A percentile compares a stretch with the other conserved stretches of the same genome.
Evolutionary conservation across 106 monocot species (phyloP).

Genomic region (Platanthera guangdongensis): DNA sequence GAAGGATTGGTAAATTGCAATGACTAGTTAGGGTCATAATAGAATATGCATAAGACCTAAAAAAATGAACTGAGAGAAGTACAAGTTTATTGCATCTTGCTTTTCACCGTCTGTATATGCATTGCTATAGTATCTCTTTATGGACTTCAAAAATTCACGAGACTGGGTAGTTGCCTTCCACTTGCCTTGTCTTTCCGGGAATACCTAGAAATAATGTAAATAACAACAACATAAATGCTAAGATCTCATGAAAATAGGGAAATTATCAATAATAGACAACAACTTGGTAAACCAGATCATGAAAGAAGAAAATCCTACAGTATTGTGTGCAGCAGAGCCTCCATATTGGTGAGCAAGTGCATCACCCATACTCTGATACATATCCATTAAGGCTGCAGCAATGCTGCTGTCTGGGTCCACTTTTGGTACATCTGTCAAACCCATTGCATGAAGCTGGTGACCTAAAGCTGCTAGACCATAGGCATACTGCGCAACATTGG

Average conservation of each 20-base stretch:
- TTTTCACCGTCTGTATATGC: slow-evolving; percentile 98
- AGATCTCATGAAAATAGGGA: background rate
- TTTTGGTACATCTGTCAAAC: slow-evolving; percentile 64
- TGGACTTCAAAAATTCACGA: slow-evolving; percentile 94
- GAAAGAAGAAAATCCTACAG: slow-evolving; percentile 22
- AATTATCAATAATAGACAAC: background rate
- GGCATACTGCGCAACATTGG: slow-evolving; percentile 99
- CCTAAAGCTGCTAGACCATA: slow-evolving; percentile 93
- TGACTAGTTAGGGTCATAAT: too few relatives aligned
- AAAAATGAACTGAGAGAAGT: slow-evolving; percentile 7
- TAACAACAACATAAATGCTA: background rate
- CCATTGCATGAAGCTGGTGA: slow-evolving; percentile 93
- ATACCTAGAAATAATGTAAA: slow-evolving; percentile 51
- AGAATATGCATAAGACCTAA: too few relatives aligned
- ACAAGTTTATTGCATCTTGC: slow-evolving; percentile 99
- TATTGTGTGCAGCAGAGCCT: slow-evolving; percentile 96
- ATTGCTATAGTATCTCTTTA: slow-evolving; percentile 96
- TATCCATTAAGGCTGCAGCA: slow-evolving; percentile 88
- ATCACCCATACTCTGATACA: slow-evolving; percentile 98
- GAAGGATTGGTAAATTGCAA: too few relatives aligned
- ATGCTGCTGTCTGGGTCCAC: slow-evolving; percentile 80
- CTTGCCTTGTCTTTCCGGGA: slow-evolving; percentile 97
- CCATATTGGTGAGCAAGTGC: slow-evolving; percentile 98
- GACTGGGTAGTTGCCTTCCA: slow-evolving; percentile 99
- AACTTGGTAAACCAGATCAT: background rate